Conservation (phyloP, 352 stramenopile species). For the Pythium volutum region DNA sequence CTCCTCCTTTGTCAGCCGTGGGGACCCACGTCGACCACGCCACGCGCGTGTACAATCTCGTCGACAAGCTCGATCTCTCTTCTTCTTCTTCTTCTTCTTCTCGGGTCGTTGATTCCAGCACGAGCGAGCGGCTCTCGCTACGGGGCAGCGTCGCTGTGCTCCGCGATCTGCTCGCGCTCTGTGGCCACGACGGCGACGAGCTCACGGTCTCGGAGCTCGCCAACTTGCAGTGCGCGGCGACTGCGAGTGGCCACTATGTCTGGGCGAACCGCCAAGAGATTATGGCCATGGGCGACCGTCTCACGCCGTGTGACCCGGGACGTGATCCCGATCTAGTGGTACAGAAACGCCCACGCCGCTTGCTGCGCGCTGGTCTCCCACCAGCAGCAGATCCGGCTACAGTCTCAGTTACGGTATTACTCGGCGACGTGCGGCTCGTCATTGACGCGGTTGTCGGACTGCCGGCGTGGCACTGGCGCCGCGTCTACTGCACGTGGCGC, state of each 20-base stretch:
- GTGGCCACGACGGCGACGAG: neutral
- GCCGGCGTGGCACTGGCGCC: conserved; percentile 12
- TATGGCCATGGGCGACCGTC: conserved; percentile 10
- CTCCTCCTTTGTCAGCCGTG: neutral
- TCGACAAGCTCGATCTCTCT: conserved; percentile 17
- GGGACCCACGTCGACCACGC: neutral
- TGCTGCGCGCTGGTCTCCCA: too few relatives aligned
- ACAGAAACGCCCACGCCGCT: too few relatives aligned
- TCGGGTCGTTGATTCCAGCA: neutral
- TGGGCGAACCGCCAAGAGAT: conserved; percentile 21
- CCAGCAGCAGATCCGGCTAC: too few relatives aligned
- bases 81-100: neutral
- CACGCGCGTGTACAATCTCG: neutral
- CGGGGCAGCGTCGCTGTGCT: conserved; percentile 7
- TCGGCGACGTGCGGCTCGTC: neutral
- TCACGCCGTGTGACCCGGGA: conserved; percentile 10
- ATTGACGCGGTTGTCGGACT: neutral
- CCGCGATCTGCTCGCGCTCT: conserved; percentile 10
- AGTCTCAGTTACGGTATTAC: too few relatives aligned
- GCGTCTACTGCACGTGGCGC: conserved; percentile 18
- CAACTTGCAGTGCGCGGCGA: conserved; percentile 16
- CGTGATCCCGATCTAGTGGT: neutral
- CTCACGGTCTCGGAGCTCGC: conserved; percentile 9
- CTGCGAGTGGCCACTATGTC: conserved; percentile 10
- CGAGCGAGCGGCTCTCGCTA: conserved; percentile 4